Base-by-base conservation (phyloP, 306 rosid genomes). In the Lagenaria siceraria region DNA sequence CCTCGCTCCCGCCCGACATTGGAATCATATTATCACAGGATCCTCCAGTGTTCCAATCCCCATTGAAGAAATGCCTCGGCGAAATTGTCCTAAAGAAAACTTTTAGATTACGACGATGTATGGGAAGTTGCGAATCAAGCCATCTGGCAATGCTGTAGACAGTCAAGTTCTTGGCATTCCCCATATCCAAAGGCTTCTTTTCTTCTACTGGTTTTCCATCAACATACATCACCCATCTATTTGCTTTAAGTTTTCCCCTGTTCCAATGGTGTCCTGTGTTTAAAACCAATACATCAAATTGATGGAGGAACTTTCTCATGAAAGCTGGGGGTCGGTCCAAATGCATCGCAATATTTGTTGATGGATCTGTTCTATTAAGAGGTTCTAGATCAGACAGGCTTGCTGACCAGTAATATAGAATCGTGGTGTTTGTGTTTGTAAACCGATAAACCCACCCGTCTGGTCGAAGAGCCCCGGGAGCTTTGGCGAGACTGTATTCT, bases 241-340 rank as follows among this genome's bases (percentile, higher is more conserved):
- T 92, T 52, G 82, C 97, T 18, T 40, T 80, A 74, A 96, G 85
- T 84, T 96, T 92, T 58, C 96, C 96, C 78, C 91, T 83, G 85
- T 95, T 90, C 98, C 99, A 95, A 71, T 92, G 97, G 85, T 95
- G 99, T 43, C 98, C 98, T 6, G 99, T 92, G 78, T 95, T 95
- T 49, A 95, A 93, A 85, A 95, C 89, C 86, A 95, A 86, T 59
- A 92, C 93, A 79, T 92, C 72, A 75, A 96, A 92, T 48, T 77
- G 78, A 46, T 82, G 82, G 73, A 96, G 89, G 82, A 64, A 92
- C 82, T 46, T 81, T 27, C 90, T 86, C 87, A 96, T 75, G 81
- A 96, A 90, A 64, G 98, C 93, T 0, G 98, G 91, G 2, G 99
- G 90, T 10, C 89, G 94, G 60, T 96, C 98, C 83, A 96, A 86